phyloP scores from a whole-genome alignment of 2,329 filamentous ascomycete genomes.

The Cordyceps farinosa region DNA sequence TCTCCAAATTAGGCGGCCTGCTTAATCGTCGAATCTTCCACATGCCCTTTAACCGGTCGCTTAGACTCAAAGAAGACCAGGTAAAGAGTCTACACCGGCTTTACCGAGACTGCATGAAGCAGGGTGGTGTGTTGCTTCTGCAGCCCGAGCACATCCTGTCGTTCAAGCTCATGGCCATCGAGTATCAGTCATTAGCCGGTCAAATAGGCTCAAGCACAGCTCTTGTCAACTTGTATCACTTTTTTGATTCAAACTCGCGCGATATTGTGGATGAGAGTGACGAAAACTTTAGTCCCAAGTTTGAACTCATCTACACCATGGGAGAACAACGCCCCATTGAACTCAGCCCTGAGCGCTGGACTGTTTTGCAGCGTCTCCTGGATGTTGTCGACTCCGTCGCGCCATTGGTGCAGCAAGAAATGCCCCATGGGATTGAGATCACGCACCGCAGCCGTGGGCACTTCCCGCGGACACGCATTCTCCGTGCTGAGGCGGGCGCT shows the following conservation, averaged over 20 bases:
- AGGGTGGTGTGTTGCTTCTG: slow-evolving; percentile 54
- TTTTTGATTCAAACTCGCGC: slow-evolving; percentile 42
- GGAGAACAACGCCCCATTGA: slow-evolving; percentile 51
- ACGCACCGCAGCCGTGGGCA: background rate
- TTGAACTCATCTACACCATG: slow-evolving; percentile 62
- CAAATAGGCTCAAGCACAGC: slow-evolving; percentile 22
- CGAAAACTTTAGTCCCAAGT: slow-evolving; percentile 58
- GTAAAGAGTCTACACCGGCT: slow-evolving; percentile 36
- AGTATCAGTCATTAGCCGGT: slow-evolving; percentile 28
- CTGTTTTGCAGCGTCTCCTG: slow-evolving; percentile 40
- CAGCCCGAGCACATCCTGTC: slow-evolving; percentile 64
- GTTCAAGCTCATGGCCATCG: slow-evolving; percentile 55
- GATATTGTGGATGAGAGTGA: slow-evolving; percentile 66
- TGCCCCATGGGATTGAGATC: background rate
- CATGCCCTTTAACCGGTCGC: slow-evolving; percentile 55
- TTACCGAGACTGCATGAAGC: slow-evolving; percentile 43
- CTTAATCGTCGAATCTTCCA: slow-evolving; percentile 51
- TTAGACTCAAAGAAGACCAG: slow-evolving; percentile 32
- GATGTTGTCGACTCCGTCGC: background rate
- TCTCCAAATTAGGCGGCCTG: slow-evolving; percentile 53
- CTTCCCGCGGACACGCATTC: slow-evolving; percentile 12
- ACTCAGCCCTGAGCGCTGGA: slow-evolving; percentile 54
- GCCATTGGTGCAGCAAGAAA: background rate
- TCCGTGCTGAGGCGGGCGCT: background rate
- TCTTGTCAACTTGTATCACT: slow-evolving; percentile 41